Evolutionary conservation across 2,329 filamentous ascomycete genomes (phyloP).

Genomic region (Penicillium sp.): DNA sequence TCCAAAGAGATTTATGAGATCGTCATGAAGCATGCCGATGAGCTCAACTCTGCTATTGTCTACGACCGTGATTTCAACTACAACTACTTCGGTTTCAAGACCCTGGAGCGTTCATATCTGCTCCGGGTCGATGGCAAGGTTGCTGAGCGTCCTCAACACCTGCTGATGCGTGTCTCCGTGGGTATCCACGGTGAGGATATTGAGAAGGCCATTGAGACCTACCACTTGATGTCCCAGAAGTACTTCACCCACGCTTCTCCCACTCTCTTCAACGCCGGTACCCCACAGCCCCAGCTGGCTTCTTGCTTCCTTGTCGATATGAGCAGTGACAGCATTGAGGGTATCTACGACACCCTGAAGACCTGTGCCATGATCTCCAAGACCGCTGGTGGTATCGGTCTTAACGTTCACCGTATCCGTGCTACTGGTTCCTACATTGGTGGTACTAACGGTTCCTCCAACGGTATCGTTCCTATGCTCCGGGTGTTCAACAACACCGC

Average conservation of each 20-base stretch:
- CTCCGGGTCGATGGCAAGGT: constrained; percentile 95
- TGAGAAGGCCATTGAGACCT: constrained; percentile 93
- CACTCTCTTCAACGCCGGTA: constrained; percentile 97
- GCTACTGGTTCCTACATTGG: constrained; percentile 97
- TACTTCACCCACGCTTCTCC: constrained; percentile 98
- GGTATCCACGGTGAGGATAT: constrained; percentile 95
- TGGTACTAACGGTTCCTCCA: constrained; percentile 96
- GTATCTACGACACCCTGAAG: constrained; percentile 98
- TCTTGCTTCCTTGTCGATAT: constrained; percentile 99
- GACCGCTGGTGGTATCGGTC: constrained; percentile 95
- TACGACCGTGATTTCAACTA: constrained; percentile 99
- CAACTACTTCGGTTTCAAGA: constrained; percentile 99
- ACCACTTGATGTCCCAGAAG: constrained; percentile 98
- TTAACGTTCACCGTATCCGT: constrained; percentile 95
- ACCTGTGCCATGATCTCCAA: constrained; percentile 99
- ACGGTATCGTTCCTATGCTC: constrained; percentile 96
- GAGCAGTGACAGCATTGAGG: constrained; percentile 99
- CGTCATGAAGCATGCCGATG: constrained; percentile 93
- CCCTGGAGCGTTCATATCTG: constrained; percentile 93
- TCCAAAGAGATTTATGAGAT: constrained; percentile 85
- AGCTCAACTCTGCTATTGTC: constrained; percentile 97
- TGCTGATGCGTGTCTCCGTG: constrained; percentile 99
- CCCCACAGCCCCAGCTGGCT: constrained; percentile 88
- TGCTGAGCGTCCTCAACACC: constrained; percentile 95
- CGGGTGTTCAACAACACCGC: constrained; percentile 99